Conservation (phyloP, 805 yeast species). For the Dipodascus geniculatus region DNA sequence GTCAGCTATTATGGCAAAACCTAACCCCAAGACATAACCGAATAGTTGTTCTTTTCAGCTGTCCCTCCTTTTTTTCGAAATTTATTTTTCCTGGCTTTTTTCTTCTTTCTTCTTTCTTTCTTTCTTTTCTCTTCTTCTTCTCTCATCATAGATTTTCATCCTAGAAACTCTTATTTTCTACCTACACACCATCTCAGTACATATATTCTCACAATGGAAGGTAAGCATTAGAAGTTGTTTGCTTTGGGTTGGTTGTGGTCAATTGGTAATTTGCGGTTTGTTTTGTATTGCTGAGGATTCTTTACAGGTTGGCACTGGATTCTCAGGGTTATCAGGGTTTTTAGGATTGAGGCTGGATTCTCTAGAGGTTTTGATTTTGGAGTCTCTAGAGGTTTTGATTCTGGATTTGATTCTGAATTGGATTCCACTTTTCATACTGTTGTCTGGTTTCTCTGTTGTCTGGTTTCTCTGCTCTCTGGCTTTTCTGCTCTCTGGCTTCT, state of each 20-base stretch:
- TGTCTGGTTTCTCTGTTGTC: too few relatives aligned
- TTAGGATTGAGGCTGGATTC: too few relatives aligned
- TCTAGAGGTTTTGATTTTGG: too few relatives aligned
- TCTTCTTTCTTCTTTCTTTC: not conserved
- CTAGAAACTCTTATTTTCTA: not conserved
- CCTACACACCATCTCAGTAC: not conserved
- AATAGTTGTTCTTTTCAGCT: not conserved
- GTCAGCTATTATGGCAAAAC: not conserved
- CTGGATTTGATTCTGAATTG: too few relatives aligned
- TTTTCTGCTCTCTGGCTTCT: too few relatives aligned
- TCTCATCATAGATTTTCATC: not conserved
- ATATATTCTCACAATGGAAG: not conserved
- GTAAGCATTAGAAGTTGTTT: not conserved
- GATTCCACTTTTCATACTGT: too few relatives aligned
- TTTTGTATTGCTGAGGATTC: too few relatives aligned
- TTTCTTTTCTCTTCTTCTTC: not conserved
- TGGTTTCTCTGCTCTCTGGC: too few relatives aligned
- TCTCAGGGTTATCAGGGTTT: too few relatives aligned
- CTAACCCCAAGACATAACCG: not conserved
- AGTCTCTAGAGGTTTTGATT: too few relatives aligned
- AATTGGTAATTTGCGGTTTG: too few relatives aligned
- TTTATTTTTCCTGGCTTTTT: not conserved
- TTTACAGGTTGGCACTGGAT: too few relatives aligned
- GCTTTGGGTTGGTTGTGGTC: not conserved
- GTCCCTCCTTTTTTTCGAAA: not conserved